Conservation (phyloP, 2,329 filamentous ascomycete genomes). For the Sporothrix pseudoabietina region DNA sequence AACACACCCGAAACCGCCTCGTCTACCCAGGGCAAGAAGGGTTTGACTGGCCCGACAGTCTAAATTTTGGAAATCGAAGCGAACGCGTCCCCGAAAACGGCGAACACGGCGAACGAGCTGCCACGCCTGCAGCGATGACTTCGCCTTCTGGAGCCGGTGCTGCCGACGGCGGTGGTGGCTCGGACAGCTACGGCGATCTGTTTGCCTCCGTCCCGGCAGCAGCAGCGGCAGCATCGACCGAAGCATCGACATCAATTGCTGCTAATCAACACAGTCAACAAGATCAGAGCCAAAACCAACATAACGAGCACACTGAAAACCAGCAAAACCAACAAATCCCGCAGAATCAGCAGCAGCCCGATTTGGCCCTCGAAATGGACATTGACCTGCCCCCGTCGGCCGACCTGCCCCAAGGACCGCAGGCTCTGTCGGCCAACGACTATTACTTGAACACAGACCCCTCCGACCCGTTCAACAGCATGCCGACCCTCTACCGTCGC, state of each 20-base stretch:
- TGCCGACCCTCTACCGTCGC: background rate
- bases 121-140: constrained; percentile 58
- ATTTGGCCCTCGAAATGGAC: background rate
- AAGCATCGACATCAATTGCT: background rate
- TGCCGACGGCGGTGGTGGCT: too few species aligned
- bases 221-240: too few species aligned
- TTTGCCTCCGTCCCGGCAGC: background rate
- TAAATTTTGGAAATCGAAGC: background rate
- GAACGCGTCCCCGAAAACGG: background rate
- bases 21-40: background rate
- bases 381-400: background rate
- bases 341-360: too few species aligned
- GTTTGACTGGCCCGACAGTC: background rate
- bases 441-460: background rate
- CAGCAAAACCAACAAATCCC: too few species aligned
- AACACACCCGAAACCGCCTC: background rate
- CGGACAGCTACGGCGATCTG: background rate
- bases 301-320: too few species aligned
- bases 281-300: background rate
- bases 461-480: background rate
- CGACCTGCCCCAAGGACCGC: background rate
- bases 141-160: constrained; percentile 47
- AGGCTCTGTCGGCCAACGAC: background rate
- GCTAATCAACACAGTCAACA: background rate
- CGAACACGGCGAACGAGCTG: constrained; percentile 57